These are phyloP conservation scores for Solanum peruvianum DNA, from an alignment of 257 asterid species.

Conservation along the genomic window DNA sequence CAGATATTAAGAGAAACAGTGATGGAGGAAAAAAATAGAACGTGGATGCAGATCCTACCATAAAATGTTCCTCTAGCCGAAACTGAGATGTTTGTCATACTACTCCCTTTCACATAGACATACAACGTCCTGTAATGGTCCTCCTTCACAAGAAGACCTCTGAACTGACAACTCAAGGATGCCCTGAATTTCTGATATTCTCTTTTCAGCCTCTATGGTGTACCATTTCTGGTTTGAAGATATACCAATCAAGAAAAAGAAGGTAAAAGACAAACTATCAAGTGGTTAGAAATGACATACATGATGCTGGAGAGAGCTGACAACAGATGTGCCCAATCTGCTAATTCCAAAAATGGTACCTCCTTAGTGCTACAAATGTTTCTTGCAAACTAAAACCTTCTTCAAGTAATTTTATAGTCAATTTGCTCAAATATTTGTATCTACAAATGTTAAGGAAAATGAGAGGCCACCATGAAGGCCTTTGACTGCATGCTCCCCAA, in stretches of 20 bases:
- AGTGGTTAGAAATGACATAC: conserved; percentile 34
- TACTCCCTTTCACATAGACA: conserved; percentile 56
- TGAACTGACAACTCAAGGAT: conserved; percentile 81
- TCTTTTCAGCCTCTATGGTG: conserved; percentile 62
- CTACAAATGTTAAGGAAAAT: conserved; percentile 59
- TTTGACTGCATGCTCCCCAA: background rate
- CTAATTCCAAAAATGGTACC: conserved; percentile 91
- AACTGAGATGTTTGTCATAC: conserved; percentile 27
- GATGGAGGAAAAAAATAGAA: background rate
- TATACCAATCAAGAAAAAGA: conserved; percentile 17
- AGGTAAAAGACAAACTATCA: conserved; percentile 4
- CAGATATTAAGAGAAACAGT: background rate
- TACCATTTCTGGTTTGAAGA: conserved; percentile 66
- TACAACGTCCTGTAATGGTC: conserved; percentile 61
- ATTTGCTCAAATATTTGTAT: conserved; percentile 70
- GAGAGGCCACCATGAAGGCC: background rate
- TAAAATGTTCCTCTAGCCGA: conserved; percentile 43
- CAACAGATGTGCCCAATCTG: conserved; percentile 98
- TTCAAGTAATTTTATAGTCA: conserved; percentile 79
- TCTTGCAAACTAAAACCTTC: conserved; percentile 85
- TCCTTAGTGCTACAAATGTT: conserved; percentile 68
- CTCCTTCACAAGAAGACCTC: conserved; percentile 96
- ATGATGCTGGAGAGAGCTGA: conserved; percentile 69
- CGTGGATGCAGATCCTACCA: conserved; percentile 1
- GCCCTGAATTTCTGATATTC: conserved; percentile 85